Evolutionary conservation across 2,329 filamentous ascomycete genomes (phyloP).

Genomic region (Colletotrichum plurivorum): DNA sequence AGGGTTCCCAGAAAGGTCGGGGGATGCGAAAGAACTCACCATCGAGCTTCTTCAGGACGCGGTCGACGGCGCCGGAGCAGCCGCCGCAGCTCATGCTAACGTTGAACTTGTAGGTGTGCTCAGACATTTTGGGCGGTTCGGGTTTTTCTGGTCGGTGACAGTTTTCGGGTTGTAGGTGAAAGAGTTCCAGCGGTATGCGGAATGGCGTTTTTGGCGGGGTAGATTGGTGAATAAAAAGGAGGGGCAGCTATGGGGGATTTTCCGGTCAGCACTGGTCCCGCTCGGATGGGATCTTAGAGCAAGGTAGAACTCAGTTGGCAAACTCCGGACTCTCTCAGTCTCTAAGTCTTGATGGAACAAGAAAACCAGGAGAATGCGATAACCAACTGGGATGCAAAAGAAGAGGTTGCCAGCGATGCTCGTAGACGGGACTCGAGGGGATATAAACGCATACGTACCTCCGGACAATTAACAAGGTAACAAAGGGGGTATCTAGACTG

Average conservation of each 20-base stretch:
- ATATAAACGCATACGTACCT: background rate
- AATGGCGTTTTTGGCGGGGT: constrained; percentile 40
- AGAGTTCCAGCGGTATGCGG: constrained; percentile 10
- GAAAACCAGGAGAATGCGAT: background rate
- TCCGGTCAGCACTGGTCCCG: constrained; percentile 1
- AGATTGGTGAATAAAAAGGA: constrained; percentile 17
- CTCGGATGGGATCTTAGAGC: background rate
- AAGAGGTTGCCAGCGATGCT: background rate
- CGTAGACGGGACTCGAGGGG: background rate
- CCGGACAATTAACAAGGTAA: background rate
- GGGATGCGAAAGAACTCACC: constrained; percentile 66
- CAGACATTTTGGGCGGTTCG: constrained; percentile 70
- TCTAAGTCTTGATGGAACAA: background rate
- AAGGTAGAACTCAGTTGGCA: no score
- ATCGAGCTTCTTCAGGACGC: constrained; percentile 92
- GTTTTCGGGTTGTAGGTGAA: constrained; percentile 21
- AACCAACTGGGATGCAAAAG: background rate
- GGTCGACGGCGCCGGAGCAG: constrained; percentile 94
- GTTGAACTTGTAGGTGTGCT: constrained; percentile 96
- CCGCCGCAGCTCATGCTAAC: constrained; percentile 95
- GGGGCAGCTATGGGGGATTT: constrained; percentile 28
- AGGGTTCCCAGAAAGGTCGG: background rate
- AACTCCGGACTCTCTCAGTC: no score
- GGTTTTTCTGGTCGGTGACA: background rate
- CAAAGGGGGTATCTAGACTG: constrained; percentile 16